These are phyloP conservation scores for Metschnikowia lachancei DNA, from an alignment of 805 yeast species.

Conservation along the genomic window DNA sequence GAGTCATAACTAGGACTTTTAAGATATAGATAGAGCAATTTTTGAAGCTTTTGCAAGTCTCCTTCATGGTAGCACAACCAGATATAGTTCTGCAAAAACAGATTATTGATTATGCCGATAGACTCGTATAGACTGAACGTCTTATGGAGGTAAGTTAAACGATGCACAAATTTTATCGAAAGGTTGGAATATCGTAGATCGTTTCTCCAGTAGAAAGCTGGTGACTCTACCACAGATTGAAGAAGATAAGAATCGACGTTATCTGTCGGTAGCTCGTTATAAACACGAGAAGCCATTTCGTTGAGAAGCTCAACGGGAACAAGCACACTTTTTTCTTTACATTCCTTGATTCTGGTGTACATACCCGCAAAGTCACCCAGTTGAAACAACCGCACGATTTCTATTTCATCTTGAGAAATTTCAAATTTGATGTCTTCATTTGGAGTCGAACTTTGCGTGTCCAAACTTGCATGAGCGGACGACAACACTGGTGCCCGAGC, in stretches of 20 bases:
- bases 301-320: slow-evolving; percentile 13
- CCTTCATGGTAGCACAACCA: slow-evolving; percentile 39
- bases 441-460: not conserved
- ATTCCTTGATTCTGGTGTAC: slow-evolving; percentile 11
- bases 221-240: slow-evolving; percentile 15
- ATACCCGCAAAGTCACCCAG: slow-evolving; percentile 11
- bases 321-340: slow-evolving; percentile 6
- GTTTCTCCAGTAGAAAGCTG: slow-evolving; percentile 10
- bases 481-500: not conserved
- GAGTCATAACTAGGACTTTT: slow-evolving; percentile 22
- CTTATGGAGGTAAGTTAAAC: slow-evolving; percentile 24
- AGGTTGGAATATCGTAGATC: slow-evolving; percentile 12
- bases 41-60: slow-evolving; percentile 26
- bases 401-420: slow-evolving; percentile 14
- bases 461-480: not conserved
- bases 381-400: slow-evolving; percentile 16
- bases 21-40: slow-evolving; percentile 23
- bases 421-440: not conserved
- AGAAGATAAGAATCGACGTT: slow-evolving; percentile 11
- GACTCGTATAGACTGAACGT: slow-evolving; percentile 23
- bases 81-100: slow-evolving; percentile 27
- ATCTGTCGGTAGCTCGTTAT: slow-evolving; percentile 15
- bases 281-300: slow-evolving; percentile 17
- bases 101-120: slow-evolving; percentile 11
- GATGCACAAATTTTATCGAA: slow-evolving; percentile 14